Evolutionary conservation across 345 rosid genomes (phyloP), one percentile per base, ranked within the genome.

Genomic region (Lepidium africanum): DNA sequence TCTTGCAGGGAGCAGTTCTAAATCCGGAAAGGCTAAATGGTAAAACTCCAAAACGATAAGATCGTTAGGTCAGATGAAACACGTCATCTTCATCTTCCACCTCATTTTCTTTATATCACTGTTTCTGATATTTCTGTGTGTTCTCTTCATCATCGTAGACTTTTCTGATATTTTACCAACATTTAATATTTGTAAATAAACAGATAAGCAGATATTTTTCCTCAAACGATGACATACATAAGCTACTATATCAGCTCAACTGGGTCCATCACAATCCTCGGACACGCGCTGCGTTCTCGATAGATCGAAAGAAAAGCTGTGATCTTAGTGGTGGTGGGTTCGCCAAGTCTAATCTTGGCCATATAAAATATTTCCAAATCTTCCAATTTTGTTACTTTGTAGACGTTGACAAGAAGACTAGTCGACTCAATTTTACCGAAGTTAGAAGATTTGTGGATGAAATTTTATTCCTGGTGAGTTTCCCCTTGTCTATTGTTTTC

Each of bases 321-420:
- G 62, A 66, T 50, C 55, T 73, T 66, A n/a, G n/a, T n/a, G 32
- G 63, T 59, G 56, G 69, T 65, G 77, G 71, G 59, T 49, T 73
- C 47, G 40, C 59, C 17, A 66, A 66, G 48, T 50, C 8, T 59
- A 49, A 40, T 73, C 67, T 41, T 59, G 14, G 67, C 71, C 71
- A 65, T 49, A 23, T 21, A 65, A 45, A 40, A 40, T 39, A 3
- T 63, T 35, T 11, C 7, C 12, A 39, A 59, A 27, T 48, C 46
- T 33, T 49, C 51, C 38, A n/a, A 9, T 25, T 51, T 42, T 36
- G 14, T 35, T 64, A 9, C 2, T n/a, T 15, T 37, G 4, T 32
- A 48, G 72, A 73, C 9, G 61, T 50, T 49, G 77, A 65, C 72
- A 57, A 5, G 72, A 50, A 65, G 72, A 35, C 46, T 35, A 7